Evolutionary conservation across 2,329 filamentous ascomycete genomes (phyloP).

Genomic region (Colletotrichum coccodes): DNA sequence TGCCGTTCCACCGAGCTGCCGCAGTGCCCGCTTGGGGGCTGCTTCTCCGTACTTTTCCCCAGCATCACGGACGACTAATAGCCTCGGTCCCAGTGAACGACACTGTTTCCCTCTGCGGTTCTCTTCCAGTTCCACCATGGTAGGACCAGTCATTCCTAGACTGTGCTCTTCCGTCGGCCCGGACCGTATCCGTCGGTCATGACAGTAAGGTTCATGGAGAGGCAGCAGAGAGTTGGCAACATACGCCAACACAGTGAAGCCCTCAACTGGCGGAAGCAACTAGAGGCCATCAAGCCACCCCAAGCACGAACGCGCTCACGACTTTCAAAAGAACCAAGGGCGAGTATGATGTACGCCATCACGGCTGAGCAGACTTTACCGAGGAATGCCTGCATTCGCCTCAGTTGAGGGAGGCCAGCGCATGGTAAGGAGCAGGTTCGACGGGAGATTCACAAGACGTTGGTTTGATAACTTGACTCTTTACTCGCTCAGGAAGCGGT

Average conservation of each 20-base stretch:
- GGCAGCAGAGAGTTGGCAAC: not conserved
- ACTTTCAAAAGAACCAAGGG: not conserved
- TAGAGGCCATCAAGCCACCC: not conserved
- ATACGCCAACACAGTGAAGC: not conserved
- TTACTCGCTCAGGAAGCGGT: too few relatives aligned
- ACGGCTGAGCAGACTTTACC: not conserved
- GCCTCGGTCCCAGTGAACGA: not conserved
- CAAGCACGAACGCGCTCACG: not conserved
- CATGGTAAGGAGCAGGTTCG: too few relatives aligned
- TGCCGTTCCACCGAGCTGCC: conserved; percentile 8
- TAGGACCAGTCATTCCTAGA: not conserved
- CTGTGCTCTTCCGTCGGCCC: not conserved
- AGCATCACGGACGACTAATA: not conserved
- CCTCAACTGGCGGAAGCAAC: not conserved
- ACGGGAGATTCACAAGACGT: too few relatives aligned
- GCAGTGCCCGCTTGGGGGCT: not conserved
- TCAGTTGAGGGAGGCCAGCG: too few relatives aligned
- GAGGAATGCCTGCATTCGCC: too few relatives aligned
- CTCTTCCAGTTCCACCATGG: not conserved
- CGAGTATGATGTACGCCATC: not conserved
- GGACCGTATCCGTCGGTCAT: too few relatives aligned
- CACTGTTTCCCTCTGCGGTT: not conserved
- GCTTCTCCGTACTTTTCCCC: not conserved
- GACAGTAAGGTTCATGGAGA: not conserved
- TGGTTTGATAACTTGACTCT: too few relatives aligned